These are phyloP conservation scores for Hylodesmum podocarpum DNA, from an alignment of 306 rosid genomes.

Conservation along the genomic window DNA sequence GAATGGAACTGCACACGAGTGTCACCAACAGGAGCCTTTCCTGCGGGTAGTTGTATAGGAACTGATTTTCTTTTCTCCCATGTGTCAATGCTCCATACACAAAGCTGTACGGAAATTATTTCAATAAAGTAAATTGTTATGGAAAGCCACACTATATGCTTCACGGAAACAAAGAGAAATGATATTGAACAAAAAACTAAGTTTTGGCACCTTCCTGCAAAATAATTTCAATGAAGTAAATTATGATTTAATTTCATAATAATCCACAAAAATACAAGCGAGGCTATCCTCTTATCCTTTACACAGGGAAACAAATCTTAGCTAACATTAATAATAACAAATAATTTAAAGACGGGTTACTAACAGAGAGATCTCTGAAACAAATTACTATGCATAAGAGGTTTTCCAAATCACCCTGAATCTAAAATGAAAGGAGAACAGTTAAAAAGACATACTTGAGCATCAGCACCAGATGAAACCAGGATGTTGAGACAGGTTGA, in stretches of 20 bases:
- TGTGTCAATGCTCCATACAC: constrained; percentile 75
- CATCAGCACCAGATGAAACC: constrained; percentile 88
- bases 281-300: neutral
- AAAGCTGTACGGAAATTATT: constrained; percentile 51
- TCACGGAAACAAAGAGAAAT: constrained; percentile 15
- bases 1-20: constrained; percentile 75
- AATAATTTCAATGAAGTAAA: constrained; percentile 10
- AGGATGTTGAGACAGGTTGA: constrained; percentile 72
- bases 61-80: constrained; percentile 84
- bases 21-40: constrained; percentile 66
- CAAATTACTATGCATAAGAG: constrained; percentile 4
- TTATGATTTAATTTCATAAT: neutral
- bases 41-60: constrained; percentile 55
- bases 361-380: constrained; percentile 8
- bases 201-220: neutral
- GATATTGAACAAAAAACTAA: neutral
- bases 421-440: constrained; percentile 9
- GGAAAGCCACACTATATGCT: neutral
- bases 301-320: neutral
- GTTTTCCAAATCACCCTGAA: constrained; percentile 17
- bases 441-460: constrained; percentile 55
- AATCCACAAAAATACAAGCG: constrained; percentile 8
- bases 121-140: neutral
- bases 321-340: neutral
- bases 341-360: neutral